phyloP scores from a whole-genome alignment of 371 early-diverging fungal genomes.

The Rhizomucor miehei region DNA sequence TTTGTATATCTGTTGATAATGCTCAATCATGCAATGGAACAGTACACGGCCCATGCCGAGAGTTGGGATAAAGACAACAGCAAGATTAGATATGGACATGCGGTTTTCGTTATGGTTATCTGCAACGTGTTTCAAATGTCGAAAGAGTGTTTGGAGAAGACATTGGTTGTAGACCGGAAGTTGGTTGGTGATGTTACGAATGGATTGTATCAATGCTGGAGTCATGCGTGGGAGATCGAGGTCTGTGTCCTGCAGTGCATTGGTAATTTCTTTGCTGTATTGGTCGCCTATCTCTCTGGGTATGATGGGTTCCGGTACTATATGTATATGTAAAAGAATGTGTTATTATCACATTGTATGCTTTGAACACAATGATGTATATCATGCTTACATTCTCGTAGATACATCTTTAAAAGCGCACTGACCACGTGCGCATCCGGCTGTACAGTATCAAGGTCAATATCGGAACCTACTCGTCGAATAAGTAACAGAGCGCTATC shows the following conservation, averaged over 20 bases:
- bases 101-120: conserved; percentile 59
- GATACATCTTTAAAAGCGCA: conserved; percentile 78
- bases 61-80: conserved; percentile 80
- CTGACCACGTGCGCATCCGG: conserved; percentile 80
- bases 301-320: conserved; percentile 47
- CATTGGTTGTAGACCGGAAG: conserved; percentile 58
- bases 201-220: conserved; percentile 16
- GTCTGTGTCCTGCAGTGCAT: background rate
- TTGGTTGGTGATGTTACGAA: conserved; percentile 36
- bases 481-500: background rate
- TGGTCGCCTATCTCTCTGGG: conserved; percentile 24
- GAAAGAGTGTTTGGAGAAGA: conserved; percentile 54
- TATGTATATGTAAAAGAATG: too few relatives aligned
- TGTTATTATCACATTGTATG: background rate
- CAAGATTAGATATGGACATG: conserved; percentile 80
- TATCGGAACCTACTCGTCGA: conserved; percentile 38
- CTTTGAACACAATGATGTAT: too few relatives aligned
- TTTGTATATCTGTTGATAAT: conserved; percentile 14
- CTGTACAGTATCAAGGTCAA: conserved; percentile 45
- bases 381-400: conserved; percentile 77
- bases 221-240: conserved; percentile 19
- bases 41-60: conserved; percentile 70
- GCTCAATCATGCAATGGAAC: conserved; percentile 55
- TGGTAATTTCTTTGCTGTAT: conserved; percentile 12
- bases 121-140: conserved; percentile 69